Conservation (phyloP, 768 basidiomycete genomes). For the Tricholoma hemisulphureum region DNA sequence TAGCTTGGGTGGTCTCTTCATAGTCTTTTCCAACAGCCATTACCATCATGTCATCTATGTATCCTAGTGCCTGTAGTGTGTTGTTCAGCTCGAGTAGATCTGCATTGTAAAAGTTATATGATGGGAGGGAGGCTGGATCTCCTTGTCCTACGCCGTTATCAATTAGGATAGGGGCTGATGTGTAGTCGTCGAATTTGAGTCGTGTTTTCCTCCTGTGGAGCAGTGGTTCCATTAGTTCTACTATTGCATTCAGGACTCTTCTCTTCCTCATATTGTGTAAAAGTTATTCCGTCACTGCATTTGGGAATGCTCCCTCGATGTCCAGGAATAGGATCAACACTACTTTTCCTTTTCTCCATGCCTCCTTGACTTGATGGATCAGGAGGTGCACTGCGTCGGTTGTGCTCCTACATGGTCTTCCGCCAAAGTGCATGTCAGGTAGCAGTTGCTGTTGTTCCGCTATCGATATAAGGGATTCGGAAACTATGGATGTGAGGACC, state of each 20-base stretch:
- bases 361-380: too few relatives aligned
- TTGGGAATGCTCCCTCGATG: too few relatives aligned
- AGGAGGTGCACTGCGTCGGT: too few relatives aligned
- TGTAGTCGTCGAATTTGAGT: neutral
- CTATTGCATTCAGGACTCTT: neutral
- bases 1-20: neutral
- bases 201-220: neutral
- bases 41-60: neutral
- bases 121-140: constrained; percentile 18
- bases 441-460: too few relatives aligned
- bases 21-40: neutral
- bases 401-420: too few relatives aligned
- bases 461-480: too few relatives aligned
- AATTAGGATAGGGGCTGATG: neutral
- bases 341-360: neutral
- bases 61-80: neutral
- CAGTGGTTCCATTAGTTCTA: neutral
- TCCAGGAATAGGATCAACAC: too few relatives aligned
- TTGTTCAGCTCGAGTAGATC: constrained; percentile 15
- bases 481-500: neutral
- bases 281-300: too few relatives aligned
- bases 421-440: too few relatives aligned
- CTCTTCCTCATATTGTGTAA: too few relatives aligned
- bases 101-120: constrained; percentile 26
- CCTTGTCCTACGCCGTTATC: constrained; percentile 23